These are phyloP conservation scores for Paratrimastix pyriformis DNA, from an alignment of 78 protist genomes.

Conservation along the genomic window DNA sequence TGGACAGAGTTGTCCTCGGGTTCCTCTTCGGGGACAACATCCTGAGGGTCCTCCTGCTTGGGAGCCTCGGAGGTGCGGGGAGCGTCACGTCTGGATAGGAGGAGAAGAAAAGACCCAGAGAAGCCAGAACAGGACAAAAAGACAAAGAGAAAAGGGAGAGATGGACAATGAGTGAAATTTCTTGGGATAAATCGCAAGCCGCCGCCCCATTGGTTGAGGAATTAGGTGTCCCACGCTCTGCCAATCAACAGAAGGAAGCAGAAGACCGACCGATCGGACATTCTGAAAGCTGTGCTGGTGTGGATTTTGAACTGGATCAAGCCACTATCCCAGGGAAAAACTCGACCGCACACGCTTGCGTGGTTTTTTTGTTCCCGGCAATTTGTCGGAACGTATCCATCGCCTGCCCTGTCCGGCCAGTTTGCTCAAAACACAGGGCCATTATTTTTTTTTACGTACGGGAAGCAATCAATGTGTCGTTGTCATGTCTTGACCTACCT, in stretches of 20 bases:
- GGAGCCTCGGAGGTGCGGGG: not conserved
- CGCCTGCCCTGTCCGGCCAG: not conserved
- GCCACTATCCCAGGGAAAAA: too few species aligned
- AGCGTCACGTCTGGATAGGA: not conserved
- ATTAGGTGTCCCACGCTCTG: not conserved
- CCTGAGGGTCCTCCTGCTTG: not conserved
- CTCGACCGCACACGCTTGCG: too few species aligned
- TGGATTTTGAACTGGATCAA: too few species aligned
- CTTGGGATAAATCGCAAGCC: not conserved
- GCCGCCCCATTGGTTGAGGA: not conserved
- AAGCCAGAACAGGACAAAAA: not conserved
- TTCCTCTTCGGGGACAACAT: not conserved
- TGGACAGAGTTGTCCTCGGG: not conserved
- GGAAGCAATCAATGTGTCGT: not conserved
- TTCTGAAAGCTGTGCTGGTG: not conserved
- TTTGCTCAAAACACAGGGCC: not conserved
- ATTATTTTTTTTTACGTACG: not conserved
- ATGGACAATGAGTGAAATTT: not conserved
- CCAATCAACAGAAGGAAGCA: not conserved
- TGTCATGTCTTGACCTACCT: not conserved
- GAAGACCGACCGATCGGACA: not conserved
- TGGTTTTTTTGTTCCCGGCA: too few species aligned
- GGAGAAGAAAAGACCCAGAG: not conserved
- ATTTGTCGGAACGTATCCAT: too few species aligned
- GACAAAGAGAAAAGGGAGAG: not conserved